These are phyloP conservation scores for Hypoxylon sp. DNA, from an alignment of 2,329 filamentous ascomycete species.

Conservation along the genomic window DNA sequence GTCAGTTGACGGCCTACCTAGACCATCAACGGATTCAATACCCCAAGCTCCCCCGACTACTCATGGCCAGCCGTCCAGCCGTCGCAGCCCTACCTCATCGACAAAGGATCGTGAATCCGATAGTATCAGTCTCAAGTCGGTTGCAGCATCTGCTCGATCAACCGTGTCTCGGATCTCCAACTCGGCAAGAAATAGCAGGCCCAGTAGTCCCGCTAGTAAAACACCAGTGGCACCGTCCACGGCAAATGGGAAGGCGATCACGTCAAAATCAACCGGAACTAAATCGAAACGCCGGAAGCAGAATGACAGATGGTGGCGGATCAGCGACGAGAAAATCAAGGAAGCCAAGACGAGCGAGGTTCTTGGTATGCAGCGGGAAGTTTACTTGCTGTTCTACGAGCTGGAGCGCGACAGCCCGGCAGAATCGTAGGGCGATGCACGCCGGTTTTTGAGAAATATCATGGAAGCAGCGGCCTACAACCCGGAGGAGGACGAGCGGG, in stretches of 20 bases:
- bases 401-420: slow-evolving; percentile 69
- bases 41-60: slow-evolving; percentile 40
- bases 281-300: slow-evolving; percentile 67
- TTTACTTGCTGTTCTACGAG: slow-evolving; percentile 97
- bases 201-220: slow-evolving; percentile 50
- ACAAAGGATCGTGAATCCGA: slow-evolving; percentile 63
- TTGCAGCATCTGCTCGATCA: slow-evolving; percentile 70
- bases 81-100: slow-evolving; percentile 43
- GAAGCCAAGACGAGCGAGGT: slow-evolving; percentile 95
- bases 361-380: slow-evolving; percentile 92
- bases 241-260: slow-evolving; percentile 40
- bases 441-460: slow-evolving; percentile 39
- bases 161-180: slow-evolving; percentile 66
- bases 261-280: slow-evolving; percentile 36
- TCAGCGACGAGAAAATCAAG: slow-evolving; percentile 96
- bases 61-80: slow-evolving; percentile 40
- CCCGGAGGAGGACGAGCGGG: slow-evolving; percentile 27
- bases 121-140: slow-evolving; percentile 68
- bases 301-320: slow-evolving; percentile 93
- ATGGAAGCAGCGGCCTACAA: slow-evolving; percentile 32
- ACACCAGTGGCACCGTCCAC: slow-evolving; percentile 46
- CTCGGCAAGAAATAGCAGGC: slow-evolving; percentile 55
- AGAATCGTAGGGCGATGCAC: slow-evolving; percentile 41
- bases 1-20: slow-evolving; percentile 54
- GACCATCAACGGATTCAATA: slow-evolving; percentile 44